Evolutionary conservation across 805 yeast species (phyloP).

Genomic region (Pichia membranifaciens): DNA sequence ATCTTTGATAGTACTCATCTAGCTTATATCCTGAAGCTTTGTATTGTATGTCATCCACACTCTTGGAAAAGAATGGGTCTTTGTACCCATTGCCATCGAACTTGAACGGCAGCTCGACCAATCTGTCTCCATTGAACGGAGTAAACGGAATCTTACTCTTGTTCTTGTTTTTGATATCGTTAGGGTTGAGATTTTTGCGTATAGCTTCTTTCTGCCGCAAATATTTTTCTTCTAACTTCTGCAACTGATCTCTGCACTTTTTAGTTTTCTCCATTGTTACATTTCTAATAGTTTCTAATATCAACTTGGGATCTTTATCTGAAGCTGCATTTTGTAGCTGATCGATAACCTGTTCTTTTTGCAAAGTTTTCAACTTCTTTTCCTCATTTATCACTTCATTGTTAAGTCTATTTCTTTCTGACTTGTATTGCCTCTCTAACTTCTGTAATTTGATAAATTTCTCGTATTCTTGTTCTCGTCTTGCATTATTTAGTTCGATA

Average conservation of each 20-base stretch:
- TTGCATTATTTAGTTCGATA: conserved; percentile 69
- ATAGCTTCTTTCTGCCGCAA: conserved; percentile 26
- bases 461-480: conserved; percentile 65
- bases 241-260: conserved; percentile 55
- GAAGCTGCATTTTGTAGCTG: conserved; percentile 36
- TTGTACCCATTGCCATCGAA: conserved; percentile 37
- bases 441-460: conserved; percentile 58
- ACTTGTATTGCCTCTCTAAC: conserved; percentile 61
- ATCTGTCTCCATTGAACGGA: conserved; percentile 89
- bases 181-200: conserved; percentile 21
- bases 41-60: conserved; percentile 51
- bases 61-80: conserved; percentile 50
- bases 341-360: conserved; percentile 52
- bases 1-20: conserved; percentile 62
- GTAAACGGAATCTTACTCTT: conserved; percentile 61
- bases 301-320: conserved; percentile 35
- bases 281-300: conserved; percentile 46
- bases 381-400: conserved; percentile 52
- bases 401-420: conserved; percentile 62
- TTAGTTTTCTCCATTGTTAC: conserved; percentile 57
- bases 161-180: conserved; percentile 17
- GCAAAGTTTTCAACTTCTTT: conserved; percentile 35
- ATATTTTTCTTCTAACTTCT: conserved; percentile 30
- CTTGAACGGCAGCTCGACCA: conserved; percentile 43
- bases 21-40: conserved; percentile 83